Evolutionary conservation across 495 filamentous ascomycete species (phyloP), one percentile per base, ranked within the genome.

Genomic region (Tuber microsphaerosporum): DNA sequence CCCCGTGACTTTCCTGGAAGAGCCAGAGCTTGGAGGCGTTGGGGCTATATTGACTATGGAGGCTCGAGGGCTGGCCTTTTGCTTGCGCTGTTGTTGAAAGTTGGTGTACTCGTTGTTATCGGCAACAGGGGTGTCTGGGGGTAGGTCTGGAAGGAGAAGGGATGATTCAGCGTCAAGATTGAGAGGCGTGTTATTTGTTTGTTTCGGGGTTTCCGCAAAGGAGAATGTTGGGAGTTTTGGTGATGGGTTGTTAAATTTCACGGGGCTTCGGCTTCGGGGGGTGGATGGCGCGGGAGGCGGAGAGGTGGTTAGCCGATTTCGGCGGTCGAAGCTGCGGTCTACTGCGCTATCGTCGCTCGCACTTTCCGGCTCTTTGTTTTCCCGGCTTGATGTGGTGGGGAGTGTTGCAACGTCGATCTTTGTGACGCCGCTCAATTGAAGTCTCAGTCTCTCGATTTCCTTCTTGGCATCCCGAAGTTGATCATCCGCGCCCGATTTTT

Each of bases 401-500:
- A 65, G 56, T 34, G 56, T 8, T 68, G 74, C 79, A 42, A 69
- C 39, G 61, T 69, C 39, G 74, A 71, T 10, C 16, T n/a, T 43
- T 39, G 76, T 45, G 31, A 56, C 22, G 1, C 70, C 69, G 65
- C 73, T 77, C 5, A 76, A 56, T 41, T 76, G 75, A 61, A 70
- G 61, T 37, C 75, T 79, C 26, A 87, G 85, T 22, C 86, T 85
- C 61, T 84, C 85, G 26, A 83, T 82, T 73, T 87, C 87, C 42
- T 86, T 75, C 74, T 85, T 88, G 34, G 83, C 80, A 70, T 87
- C 86, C 72, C 86, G 84, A 71, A 86, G 83, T 77, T 87, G 87
- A 45, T 87, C 81, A 51, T 84, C 86, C n/a, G 84, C 84, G 76
- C 88, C 87, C 72, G 85, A 85, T 69, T 88, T 87, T 73, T 87